Evolutionary conservation across 202 grass and related monocot species (phyloP), one percentile per base, ranked within the genome.

Genomic region (Panicum virgatum): DNA sequence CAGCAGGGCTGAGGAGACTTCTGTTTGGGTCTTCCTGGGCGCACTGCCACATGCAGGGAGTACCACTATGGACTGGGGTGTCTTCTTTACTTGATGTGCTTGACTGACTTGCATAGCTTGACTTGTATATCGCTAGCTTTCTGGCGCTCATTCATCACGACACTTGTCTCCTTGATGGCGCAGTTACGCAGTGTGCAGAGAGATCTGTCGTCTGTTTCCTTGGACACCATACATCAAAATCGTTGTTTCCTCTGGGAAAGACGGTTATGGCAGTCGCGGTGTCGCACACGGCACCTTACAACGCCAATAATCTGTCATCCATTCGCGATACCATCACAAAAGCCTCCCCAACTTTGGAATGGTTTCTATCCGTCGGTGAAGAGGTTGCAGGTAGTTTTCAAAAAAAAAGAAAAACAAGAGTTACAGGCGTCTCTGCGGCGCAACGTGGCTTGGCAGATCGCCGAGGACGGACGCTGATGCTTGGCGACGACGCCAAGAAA

Each of bases 401-500:
- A n/a, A n/a, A n/a, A n/a, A n/a, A n/a, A n/a, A n/a, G n/a, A n/a
- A n/a, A n/a, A n/a, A n/a, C n/a, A n/a, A n/a, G n/a, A n/a, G n/a
- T n/a, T n/a, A n/a, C 29, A 30, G n/a, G 29, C 29, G 29, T 30
- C 29, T 30, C 29, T 30, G 3, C 75, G 6, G 46, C 4, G 62
- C 1, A 15, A n/a, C 73, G 15, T 63, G 75, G 4, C 53, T 3
- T 7, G 62, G 25, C 34, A 76, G 76, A 37, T 61, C 46, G 38
- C 32, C 4, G 32, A 34, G 23, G 71, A 68, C n/a, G n/a, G 51
- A 34, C 32, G 32, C 32, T 34, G 25, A 60, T 53, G 87, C 82
- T 80, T 84, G 19, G 23, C 42, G 44, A 15, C 46, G 44, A 80
- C 86, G 86, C 69, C 12, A 80, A 43, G 18, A 7, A 22, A 11